Evolutionary conservation across 805 yeast genomes (phyloP).

Genomic region (Torulaspora quercuum): DNA sequence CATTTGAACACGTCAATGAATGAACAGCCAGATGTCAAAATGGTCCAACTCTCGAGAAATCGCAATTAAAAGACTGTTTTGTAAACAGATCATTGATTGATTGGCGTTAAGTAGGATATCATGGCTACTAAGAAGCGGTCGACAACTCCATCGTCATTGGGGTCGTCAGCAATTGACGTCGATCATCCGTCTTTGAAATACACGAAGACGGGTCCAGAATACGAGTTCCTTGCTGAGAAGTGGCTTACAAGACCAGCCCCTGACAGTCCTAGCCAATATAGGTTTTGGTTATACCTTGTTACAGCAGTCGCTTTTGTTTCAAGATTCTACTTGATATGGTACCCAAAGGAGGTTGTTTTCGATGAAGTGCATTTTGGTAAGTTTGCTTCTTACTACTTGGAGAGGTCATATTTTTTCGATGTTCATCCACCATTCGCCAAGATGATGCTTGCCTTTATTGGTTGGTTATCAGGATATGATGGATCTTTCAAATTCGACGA

Average conservation of each 20-base stretch:
- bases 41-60: too few species aligned
- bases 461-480: constrained; percentile 82
- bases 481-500: constrained; percentile 90
- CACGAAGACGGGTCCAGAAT: constrained; percentile 17
- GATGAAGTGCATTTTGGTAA: constrained; percentile 89
- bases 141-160: constrained; percentile 2
- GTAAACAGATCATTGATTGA: too few species aligned
- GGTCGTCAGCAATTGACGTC: constrained; percentile 16
- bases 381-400: constrained; percentile 79
- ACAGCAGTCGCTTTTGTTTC: constrained; percentile 65
- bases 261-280: constrained; percentile 37
- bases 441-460: constrained; percentile 83
- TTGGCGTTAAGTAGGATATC: constrained; percentile 1
- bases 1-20: too few species aligned
- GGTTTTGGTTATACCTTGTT: constrained; percentile 52
- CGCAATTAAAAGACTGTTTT: too few species aligned
- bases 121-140: constrained; percentile 11
- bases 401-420: constrained; percentile 91
- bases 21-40: too few species aligned
- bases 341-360: constrained; percentile 73
- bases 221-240: constrained; percentile 20
- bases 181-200: constrained; percentile 31
- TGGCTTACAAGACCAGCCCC: constrained; percentile 32
- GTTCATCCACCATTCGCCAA: constrained; percentile 98
- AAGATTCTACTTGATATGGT: constrained; percentile 59